These are phyloP conservation scores for Paxillus rubicundulus DNA, from an alignment of 768 basidiomycete genomes.

Conservation along the genomic window DNA sequence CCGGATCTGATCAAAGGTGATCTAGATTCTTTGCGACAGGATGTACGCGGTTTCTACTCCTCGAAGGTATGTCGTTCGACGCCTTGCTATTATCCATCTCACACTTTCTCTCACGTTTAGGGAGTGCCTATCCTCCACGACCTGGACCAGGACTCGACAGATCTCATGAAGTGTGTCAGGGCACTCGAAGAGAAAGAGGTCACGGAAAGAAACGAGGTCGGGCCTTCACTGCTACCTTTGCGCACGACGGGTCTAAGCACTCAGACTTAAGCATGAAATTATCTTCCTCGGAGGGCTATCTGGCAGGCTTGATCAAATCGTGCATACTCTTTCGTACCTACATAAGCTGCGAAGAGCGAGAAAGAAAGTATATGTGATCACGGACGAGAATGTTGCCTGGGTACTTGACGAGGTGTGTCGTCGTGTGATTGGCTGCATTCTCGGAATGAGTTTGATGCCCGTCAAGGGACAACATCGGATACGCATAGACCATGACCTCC, in stretches of 20 bases:
- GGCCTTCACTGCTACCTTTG: neutral
- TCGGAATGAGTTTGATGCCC: neutral
- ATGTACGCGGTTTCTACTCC: conserved; percentile 70
- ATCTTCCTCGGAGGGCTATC: conserved; percentile 85
- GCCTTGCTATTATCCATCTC: neutral
- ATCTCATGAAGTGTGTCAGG: conserved; percentile 88
- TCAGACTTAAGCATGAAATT: conserved; percentile 52
- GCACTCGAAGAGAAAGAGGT: conserved; percentile 60
- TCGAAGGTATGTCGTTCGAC: conserved; percentile 42
- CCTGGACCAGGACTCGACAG: conserved; percentile 79
- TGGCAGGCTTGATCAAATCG: conserved; percentile 91
- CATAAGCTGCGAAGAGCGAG: conserved; percentile 70
- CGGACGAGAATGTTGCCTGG: conserved; percentile 93
- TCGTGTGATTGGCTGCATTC: neutral
- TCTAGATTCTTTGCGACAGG: conserved; percentile 79
- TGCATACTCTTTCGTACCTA: conserved; percentile 83
- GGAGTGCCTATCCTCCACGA: conserved; percentile 69
- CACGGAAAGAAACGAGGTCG: conserved; percentile 38
- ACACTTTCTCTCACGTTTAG: conserved; percentile 35
- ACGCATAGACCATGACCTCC: conserved; percentile 61
- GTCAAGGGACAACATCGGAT: conserved; percentile 81
- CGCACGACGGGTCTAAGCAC: neutral
- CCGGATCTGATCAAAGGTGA: conserved; percentile 94
- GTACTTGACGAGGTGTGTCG: conserved; percentile 69
- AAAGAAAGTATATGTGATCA: conserved; percentile 66